Evolutionary conservation across 495 filamentous ascomycete species (phyloP).

Genomic region (Tuber borchii): DNA sequence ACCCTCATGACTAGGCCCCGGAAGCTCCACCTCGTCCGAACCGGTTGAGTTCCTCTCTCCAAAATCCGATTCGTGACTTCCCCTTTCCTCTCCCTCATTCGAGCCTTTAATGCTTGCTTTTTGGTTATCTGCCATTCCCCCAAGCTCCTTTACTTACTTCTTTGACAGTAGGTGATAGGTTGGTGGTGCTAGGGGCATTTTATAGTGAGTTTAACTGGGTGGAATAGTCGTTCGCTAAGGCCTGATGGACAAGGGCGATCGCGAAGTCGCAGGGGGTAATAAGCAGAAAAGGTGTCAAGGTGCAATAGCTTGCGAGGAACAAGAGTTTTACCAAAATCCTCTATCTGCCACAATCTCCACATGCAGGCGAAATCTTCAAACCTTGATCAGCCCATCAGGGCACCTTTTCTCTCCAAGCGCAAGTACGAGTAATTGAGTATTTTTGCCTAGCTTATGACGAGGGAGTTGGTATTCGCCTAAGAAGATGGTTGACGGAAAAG

Average conservation of each 20-base stretch:
- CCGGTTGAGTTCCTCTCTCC: not conserved
- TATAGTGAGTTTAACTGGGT: not conserved
- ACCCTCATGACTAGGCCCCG: not conserved
- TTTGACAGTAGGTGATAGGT: not conserved
- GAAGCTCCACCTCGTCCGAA: not conserved
- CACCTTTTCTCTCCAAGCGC: not conserved
- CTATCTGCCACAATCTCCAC: not conserved
- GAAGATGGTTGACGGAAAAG: not conserved
- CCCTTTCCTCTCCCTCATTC: not conserved
- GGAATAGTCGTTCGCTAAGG: not conserved
- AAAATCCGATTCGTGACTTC: not conserved
- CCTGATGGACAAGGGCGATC: not conserved
- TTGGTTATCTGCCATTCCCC: not conserved
- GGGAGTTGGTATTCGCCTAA: not conserved
- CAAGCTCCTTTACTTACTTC: not conserved
- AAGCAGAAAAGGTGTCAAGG: not conserved
- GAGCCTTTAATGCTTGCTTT: not conserved
- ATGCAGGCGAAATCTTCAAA: not conserved
- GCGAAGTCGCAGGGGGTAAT: not conserved
- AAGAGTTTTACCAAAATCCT: not conserved
- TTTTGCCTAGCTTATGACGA: not conserved
- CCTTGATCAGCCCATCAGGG: too few relatives aligned
- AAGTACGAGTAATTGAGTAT: not conserved
- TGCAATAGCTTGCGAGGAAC: not conserved
- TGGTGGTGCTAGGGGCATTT: not conserved